phyloP scores from a whole-genome alignment of 1,139 yeast genomes.

The Geotrichum bryndzae region DNA sequence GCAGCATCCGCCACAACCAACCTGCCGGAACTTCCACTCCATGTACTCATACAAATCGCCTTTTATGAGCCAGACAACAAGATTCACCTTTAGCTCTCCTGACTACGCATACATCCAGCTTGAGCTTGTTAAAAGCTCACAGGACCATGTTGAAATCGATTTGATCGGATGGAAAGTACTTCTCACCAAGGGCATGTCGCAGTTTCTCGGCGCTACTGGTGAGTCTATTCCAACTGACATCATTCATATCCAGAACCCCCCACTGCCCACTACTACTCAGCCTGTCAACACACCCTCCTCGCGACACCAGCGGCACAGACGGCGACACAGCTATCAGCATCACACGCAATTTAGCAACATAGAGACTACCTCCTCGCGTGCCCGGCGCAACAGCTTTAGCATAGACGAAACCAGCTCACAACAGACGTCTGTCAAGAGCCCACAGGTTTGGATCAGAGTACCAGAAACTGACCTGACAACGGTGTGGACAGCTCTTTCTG shows the following conservation, averaged over 20 bases:
- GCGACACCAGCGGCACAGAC: neutral
- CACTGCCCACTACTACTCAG: neutral
- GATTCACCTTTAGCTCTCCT: constrained; percentile 22
- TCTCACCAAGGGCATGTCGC: constrained; percentile 34
- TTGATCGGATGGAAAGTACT: constrained; percentile 41
- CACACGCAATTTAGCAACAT: neutral
- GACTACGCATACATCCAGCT: constrained; percentile 39
- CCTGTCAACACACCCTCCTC: neutral
- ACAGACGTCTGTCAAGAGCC: constrained; percentile 2
- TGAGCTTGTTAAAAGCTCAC: constrained; percentile 21
- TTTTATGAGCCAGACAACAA: neutral
- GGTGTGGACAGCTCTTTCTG: constrained; percentile 28
- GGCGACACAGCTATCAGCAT: neutral
- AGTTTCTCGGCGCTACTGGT: constrained; percentile 41
- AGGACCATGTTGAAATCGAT: constrained; percentile 29
- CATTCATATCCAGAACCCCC: constrained; percentile 25
- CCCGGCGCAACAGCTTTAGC: neutral
- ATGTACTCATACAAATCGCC: constrained; percentile 13
- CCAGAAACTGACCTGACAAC: constrained; percentile 25
- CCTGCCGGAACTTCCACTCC: constrained; percentile 9
- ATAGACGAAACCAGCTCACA: neutral
- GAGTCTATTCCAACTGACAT: constrained; percentile 42
- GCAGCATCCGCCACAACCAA: neutral
- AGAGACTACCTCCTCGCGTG: neutral
- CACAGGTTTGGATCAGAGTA: constrained; percentile 28